Percentiles rank a stretch among this genome's conserved stretches.
These are phyloP conservation scores for Henckelia pumila DNA, from an alignment of 257 asterid genomes.

Conservation along the genomic window DNA sequence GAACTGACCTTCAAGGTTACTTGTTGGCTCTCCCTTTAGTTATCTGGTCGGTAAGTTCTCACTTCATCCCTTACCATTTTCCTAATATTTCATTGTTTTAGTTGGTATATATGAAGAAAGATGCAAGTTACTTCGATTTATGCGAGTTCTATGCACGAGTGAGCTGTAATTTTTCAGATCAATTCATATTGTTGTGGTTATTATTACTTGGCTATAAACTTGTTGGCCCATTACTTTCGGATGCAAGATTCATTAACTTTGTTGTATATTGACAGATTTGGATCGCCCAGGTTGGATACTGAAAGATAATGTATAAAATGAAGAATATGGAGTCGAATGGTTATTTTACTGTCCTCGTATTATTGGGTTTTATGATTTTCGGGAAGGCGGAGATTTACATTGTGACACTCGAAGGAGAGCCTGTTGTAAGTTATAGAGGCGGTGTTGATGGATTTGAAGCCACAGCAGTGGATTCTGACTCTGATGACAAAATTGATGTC, in stretches of 20 bases:
- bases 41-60: background rate
- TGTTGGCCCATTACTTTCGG: background rate
- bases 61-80: background rate
- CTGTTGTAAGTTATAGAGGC: conserved; percentile 84
- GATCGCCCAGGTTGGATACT: conserved; percentile 30
- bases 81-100: background rate
- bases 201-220: no score
- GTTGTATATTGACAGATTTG: conserved; percentile 41
- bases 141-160: background rate
- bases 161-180: background rate
- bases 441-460: conserved; percentile 90
- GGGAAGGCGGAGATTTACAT: conserved; percentile 77
- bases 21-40: background rate
- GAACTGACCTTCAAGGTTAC: background rate
- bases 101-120: no score
- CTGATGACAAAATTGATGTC: conserved; percentile 76
- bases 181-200: background rate
- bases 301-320: conserved; percentile 43
- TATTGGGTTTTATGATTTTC: conserved; percentile 36
- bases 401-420: conserved; percentile 90
- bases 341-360: conserved; percentile 33
- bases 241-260: conserved; percentile 6
- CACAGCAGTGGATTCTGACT: conserved; percentile 83
- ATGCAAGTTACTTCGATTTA: background rate
- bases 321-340: conserved; percentile 39